These are phyloP conservation scores for Sisymbrium altissimum DNA, from an alignment of 345 rosid species.

Conservation along the genomic window DNA sequence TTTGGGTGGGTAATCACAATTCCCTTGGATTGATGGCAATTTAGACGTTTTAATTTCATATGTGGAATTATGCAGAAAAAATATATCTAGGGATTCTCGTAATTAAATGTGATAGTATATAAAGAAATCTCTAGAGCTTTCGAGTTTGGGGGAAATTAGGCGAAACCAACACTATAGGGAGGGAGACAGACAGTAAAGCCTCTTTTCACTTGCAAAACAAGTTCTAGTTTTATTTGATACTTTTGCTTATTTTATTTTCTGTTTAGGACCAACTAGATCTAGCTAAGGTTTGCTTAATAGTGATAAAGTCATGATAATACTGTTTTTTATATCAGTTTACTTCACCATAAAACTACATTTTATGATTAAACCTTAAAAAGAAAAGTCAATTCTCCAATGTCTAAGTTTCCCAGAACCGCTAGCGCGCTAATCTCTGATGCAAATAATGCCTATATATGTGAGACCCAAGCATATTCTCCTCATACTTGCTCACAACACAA, in stretches of 20 bases:
- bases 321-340: not conserved
- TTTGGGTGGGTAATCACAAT: too few species aligned
- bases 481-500: not conserved
- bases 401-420: conserved; percentile 4
- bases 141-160: too few species aligned
- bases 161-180: too few species aligned
- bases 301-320: not conserved
- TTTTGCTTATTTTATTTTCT: not conserved
- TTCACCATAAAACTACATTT: not conserved
- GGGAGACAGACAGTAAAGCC: too few species aligned
- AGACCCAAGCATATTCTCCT: not conserved
- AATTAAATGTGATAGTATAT: too few species aligned
- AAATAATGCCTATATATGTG: conserved; percentile 2
- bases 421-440: not conserved
- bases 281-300: not conserved
- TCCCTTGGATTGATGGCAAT: too few species aligned
- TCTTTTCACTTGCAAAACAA: not conserved
- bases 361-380: not conserved
- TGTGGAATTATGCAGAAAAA: too few species aligned
- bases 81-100: too few species aligned
- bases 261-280: not conserved
- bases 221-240: not conserved
- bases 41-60: too few species aligned
- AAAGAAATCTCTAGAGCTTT: too few species aligned
- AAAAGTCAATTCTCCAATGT: conserved; percentile 20